Evolutionary conservation across 441 rosid genomes (phyloP), one percentile per base, ranked within the genome.

Genomic region (Bocquillonia castaneifolia): DNA sequence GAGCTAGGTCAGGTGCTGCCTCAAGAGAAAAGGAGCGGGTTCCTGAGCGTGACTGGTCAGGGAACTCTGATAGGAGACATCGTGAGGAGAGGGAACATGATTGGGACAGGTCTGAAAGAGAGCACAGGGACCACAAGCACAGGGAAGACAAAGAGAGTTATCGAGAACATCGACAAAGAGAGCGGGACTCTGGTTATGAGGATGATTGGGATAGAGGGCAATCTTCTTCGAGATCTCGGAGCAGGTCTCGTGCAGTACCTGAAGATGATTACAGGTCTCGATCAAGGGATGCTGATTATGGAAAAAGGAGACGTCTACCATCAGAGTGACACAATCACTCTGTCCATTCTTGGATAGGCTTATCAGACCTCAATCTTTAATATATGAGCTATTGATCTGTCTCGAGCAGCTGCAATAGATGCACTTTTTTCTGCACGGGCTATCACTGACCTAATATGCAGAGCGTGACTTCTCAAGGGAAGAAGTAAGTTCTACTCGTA

Each of bases 221-320:
- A 55, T 83, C 98, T 75, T 82, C 88, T 78, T 72, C 86, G 64
- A 84, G 86, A 77, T 68, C 89, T 69, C 80, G 86, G 50, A 86
- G 91, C 83, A 85, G 91, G 80, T 88, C 96, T 44, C 84, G 89
- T 71, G 88, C 79, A 44, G 72, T 78, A 73, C 78, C 82, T 42
- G 92, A 87, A 69, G 98, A 93, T 61, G 88, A 88, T 57, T 85
- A 85, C 75, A 86, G 87, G 80, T 81, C 93, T 37, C 79, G 91
- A 70, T 84, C 96, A n/a, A 86, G 97, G 83, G 97, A 93, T 78
- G 89, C 69, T 28, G 98, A 91, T 74, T 88, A 91, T 67, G 96
- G 91, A 59, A 91, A 91, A 85, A 83, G 92, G 80, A 88, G 98
- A 66, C 89, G 93, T 52, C 71, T 75, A 52, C 84, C 92, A 13